phyloP scores from a whole-genome alignment of 1,139 yeast species.

The Taphrina wiesneri region DNA sequence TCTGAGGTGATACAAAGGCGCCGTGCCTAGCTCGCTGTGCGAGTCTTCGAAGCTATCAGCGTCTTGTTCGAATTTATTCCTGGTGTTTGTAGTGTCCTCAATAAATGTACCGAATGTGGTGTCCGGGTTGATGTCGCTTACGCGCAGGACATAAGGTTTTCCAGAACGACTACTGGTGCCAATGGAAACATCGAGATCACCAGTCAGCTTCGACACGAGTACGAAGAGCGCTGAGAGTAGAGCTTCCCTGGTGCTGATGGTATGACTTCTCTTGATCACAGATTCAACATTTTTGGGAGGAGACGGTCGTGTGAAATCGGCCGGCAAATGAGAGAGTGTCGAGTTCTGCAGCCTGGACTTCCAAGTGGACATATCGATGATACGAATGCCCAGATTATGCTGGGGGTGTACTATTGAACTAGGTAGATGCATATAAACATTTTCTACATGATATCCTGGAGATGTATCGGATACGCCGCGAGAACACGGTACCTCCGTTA shows the following conservation, averaged over 20 bases:
- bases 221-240: slow-evolving; percentile 67
- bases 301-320: slow-evolving; percentile 77
- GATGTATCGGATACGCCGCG: neutral
- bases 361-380: slow-evolving; percentile 17
- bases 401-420: neutral
- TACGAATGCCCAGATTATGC: neutral
- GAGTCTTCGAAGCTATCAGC: slow-evolving; percentile 4
- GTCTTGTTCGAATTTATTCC: neutral
- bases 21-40: neutral
- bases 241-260: slow-evolving; percentile 30
- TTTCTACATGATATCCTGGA: neutral
- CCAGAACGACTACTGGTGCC: slow-evolving; percentile 59
- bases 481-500: neutral
- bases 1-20: slow-evolving; percentile 6
- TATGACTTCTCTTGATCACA: slow-evolving; percentile 5
- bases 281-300: slow-evolving; percentile 69
- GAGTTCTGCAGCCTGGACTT: slow-evolving; percentile 63
- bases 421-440: neutral
- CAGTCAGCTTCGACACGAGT: slow-evolving; percentile 76
- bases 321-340: slow-evolving; percentile 82
- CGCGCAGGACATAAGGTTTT: slow-evolving; percentile 42
- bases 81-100: neutral
- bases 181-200: slow-evolving; percentile 89
- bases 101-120: neutral
- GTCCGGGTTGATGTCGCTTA: slow-evolving; percentile 53